Conservation (phyloP, 2,329 filamentous ascomycete genomes). For the Sclerotinia nivalis region DNA sequence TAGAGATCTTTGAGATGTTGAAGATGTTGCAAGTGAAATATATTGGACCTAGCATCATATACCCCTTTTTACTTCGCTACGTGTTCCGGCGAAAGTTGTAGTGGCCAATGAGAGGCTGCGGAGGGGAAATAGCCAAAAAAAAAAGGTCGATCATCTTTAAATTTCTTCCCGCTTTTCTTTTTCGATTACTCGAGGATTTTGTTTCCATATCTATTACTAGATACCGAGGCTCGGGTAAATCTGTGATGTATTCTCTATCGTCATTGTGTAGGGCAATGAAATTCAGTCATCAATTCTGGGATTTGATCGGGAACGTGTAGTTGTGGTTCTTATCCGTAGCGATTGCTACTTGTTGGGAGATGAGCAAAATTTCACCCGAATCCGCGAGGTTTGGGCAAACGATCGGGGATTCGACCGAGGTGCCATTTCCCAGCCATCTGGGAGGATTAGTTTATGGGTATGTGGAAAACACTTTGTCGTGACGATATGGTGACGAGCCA, state of each 20-base stretch:
- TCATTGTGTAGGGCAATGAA: neutral
- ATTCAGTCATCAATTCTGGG: neutral
- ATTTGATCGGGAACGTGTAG: neutral
- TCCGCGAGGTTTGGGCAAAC: neutral
- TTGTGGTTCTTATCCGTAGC: neutral
- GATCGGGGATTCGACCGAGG: neutral
- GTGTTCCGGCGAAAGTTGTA: neutral
- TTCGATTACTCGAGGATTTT: constrained; percentile 26
- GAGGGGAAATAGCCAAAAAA: constrained; percentile 55
- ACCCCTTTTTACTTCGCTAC: neutral
- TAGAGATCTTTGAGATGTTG: neutral
- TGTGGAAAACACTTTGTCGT: neutral
- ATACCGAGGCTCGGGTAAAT: neutral
- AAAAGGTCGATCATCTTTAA: constrained; percentile 43
- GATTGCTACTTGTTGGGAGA: neutral
- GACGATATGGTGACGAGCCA: neutral
- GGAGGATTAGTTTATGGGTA: neutral
- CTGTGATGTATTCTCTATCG: neutral
- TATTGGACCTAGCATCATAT: neutral
- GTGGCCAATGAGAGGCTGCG: constrained; percentile 49
- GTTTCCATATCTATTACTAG: constrained; percentile 22
- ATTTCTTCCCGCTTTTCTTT: constrained; percentile 16
- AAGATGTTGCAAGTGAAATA: neutral
- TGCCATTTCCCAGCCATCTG: neutral
- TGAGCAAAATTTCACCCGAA: neutral